Conservation (phyloP, 768 basidiomycete genomes). For the Suillus subalutaceus region DNA sequence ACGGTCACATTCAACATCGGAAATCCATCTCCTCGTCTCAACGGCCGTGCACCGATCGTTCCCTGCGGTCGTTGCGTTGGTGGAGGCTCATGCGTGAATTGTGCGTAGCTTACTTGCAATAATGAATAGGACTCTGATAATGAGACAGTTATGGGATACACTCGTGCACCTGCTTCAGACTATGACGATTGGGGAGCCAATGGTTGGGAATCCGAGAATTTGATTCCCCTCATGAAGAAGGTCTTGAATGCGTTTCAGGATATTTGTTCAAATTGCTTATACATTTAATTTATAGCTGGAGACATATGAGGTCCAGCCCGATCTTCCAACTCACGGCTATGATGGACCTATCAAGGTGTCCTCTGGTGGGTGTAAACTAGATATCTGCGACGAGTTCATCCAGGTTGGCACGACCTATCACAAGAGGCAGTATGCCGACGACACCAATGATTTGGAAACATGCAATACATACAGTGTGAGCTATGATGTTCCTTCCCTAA, state of each 20-base stretch:
- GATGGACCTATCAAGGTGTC: background rate
- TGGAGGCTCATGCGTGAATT: background rate
- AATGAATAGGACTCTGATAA: background rate
- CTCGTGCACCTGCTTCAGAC: background rate
- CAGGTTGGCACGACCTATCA: background rate
- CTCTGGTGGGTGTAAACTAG: background rate
- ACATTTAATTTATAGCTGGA: background rate
- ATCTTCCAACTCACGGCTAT: background rate
- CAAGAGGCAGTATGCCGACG: background rate
- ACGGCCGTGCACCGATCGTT: background rate
- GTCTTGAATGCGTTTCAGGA: background rate
- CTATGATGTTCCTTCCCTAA: background rate
- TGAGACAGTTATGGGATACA: background rate
- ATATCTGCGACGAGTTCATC: background rate
- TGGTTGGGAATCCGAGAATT: slow-evolving; percentile 29
- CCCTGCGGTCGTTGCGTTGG: background rate
- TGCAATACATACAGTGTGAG: background rate
- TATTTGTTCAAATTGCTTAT: background rate
- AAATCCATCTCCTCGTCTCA: background rate
- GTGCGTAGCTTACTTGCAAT: background rate
- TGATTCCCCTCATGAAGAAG: background rate
- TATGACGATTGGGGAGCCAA: slow-evolving; percentile 26
- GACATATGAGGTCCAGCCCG: background rate
- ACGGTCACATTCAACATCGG: background rate
- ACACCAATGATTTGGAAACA: background rate